Percentiles rank a stretch among this genome's conserved stretches.
Conservation (phyloP, 1,284 basidiomycete genomes). For the Takashimella tepidaria region DNA sequence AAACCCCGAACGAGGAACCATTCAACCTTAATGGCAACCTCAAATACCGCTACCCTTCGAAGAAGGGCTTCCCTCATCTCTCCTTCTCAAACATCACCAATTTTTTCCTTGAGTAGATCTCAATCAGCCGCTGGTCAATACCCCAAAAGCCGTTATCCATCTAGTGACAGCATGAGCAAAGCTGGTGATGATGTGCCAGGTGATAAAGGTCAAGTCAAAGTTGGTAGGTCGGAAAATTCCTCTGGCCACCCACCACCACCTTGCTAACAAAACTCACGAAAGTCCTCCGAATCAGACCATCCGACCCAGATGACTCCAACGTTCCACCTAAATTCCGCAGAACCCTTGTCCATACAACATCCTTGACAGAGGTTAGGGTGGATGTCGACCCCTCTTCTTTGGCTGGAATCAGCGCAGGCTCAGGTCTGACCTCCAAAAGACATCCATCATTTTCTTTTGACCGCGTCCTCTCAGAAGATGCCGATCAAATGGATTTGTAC, state of each 20-base stretch:
- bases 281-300: conserved; percentile 90
- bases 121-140: conserved; percentile 25
- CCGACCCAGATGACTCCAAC: conserved; percentile 74
- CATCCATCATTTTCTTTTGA: conserved; percentile 91
- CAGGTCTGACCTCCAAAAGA: conserved; percentile 59
- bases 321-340: conserved; percentile 93
- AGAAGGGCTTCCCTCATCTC: conserved; percentile 19
- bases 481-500: conserved; percentile 81
- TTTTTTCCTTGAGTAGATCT: conserved; percentile 27
- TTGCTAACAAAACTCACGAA: conserved; percentile 2
- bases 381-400: conserved; percentile 56
- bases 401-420: conserved; percentile 50
- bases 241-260: neutral
- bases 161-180: conserved; percentile 6
- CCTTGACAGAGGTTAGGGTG: conserved; percentile 65
- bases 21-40: neutral
- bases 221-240: conserved; percentile 28
- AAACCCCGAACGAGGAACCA: too few species aligned
- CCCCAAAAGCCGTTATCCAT: neutral
- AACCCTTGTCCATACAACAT: conserved; percentile 69
- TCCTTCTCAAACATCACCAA: conserved; percentile 24
- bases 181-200: conserved; percentile 16
- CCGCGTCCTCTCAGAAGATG: conserved; percentile 77
- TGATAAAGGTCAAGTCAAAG: conserved; percentile 39
- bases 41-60: conserved; percentile 7